Conservation (phyloP, 768 basidiomycete genomes). For the Dacryopinax primogenitus region DNA sequence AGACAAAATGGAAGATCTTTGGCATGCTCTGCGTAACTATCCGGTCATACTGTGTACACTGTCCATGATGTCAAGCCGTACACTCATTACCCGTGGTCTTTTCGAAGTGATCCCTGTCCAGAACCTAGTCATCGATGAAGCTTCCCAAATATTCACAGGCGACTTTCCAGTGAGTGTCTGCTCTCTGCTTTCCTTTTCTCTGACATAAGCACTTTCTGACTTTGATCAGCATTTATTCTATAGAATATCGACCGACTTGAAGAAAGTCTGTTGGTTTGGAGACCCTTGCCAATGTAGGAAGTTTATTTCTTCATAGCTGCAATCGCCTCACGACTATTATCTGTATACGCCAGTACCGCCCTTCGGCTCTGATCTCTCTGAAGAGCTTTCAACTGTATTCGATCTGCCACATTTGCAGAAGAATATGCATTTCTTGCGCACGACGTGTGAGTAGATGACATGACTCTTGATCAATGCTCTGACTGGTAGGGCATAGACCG, state of each 20-base stretch:
- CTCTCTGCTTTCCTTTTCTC: too few relatives aligned
- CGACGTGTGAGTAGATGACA: constrained; percentile 46
- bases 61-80: constrained; percentile 54
- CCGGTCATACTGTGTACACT: constrained; percentile 64
- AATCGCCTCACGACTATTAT: too few relatives aligned
- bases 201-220: too few relatives aligned
- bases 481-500: constrained; percentile 40
- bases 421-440: constrained; percentile 46
- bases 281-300: constrained; percentile 41
- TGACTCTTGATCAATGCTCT: not conserved
- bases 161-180: constrained; percentile 38
- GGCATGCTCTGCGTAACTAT: constrained; percentile 31
- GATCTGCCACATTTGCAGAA: constrained; percentile 49
- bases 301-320: too few relatives aligned
- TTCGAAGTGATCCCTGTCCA: constrained; percentile 33
- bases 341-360: constrained; percentile 53
- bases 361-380: constrained; percentile 56
- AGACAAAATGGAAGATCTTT: constrained; percentile 23
- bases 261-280: constrained; percentile 42
- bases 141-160: constrained; percentile 38
- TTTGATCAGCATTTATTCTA: constrained; percentile 33
- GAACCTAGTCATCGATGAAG: constrained; percentile 41
- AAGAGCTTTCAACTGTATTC: constrained; percentile 61
- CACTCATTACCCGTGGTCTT: constrained; percentile 26
- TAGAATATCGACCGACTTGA: constrained; percentile 28